phyloP scores from a whole-genome alignment of 192 early-diverging fungal species.

The Entophlyctis luteolus region DNA sequence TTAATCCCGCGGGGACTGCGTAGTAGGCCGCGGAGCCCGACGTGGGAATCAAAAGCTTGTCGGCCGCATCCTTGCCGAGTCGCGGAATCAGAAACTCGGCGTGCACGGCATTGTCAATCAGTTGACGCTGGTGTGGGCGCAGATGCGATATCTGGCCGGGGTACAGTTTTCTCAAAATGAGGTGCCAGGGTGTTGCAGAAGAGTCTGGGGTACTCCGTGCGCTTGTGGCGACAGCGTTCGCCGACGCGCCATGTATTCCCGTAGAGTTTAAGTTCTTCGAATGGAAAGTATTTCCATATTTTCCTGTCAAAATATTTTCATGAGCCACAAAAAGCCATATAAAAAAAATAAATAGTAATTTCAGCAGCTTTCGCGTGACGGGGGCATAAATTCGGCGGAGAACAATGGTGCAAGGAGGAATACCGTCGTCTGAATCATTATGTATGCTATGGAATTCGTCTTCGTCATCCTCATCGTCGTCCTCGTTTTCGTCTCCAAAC shows the following conservation, averaged over 20 bases:
- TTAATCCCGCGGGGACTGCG: neutral
- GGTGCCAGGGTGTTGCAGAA: constrained; percentile 4
- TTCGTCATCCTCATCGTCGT: neutral
- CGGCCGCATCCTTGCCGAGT: neutral
- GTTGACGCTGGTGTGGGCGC: constrained; percentile 3
- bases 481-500: neutral
- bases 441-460: neutral
- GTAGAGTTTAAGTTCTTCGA: too few relatives aligned
- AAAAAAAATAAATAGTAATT: too few relatives aligned
- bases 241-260: too few relatives aligned
- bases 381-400: too few relatives aligned
- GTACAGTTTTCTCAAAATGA: constrained; percentile 4
- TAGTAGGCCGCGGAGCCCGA: neutral
- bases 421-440: neutral
- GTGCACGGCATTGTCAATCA: constrained; percentile 6
- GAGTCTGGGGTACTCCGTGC: too few relatives aligned
- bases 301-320: too few relatives aligned
- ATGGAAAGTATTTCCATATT: too few relatives aligned
- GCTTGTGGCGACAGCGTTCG: neutral
- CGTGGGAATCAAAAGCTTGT: neutral
- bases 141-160: constrained; percentile 16
- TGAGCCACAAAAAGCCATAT: too few relatives aligned
- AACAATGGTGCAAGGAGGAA: too few relatives aligned
- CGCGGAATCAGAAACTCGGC: constrained; percentile 9
- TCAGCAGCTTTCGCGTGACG: too few relatives aligned